Evolutionary conservation across 352 stramenopile species (phyloP).

Genomic region (Phytopythium mirpurense): DNA sequence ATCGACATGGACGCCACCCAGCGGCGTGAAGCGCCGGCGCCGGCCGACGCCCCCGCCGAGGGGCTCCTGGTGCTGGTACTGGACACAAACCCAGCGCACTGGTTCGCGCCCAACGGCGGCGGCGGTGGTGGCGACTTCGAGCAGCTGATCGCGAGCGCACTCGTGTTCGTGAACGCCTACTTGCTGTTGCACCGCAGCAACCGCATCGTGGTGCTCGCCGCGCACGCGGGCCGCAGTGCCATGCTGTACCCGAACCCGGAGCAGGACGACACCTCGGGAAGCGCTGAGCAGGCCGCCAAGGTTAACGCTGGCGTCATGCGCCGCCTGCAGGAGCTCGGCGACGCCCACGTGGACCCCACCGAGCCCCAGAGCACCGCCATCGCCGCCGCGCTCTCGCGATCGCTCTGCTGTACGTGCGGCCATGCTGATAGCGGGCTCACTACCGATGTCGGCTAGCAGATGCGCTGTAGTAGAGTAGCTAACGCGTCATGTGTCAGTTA

Average conservation of each 20-base stretch:
- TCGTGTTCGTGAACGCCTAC: slow-evolving; percentile 87
- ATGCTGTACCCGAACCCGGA: slow-evolving; percentile 77
- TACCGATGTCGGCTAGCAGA: too few relatives aligned
- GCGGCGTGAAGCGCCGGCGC: too few relatives aligned
- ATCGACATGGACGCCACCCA: too few relatives aligned
- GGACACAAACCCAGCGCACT: slow-evolving; percentile 75
- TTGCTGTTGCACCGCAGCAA: slow-evolving; percentile 83
- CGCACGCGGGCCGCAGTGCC: slow-evolving; percentile 59
- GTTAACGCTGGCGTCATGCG: slow-evolving; percentile 71
- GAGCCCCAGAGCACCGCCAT: slow-evolving; percentile 68
- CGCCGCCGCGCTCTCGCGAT: slow-evolving; percentile 67
- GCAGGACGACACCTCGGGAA: slow-evolving; percentile 57
- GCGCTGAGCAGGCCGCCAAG: slow-evolving; percentile 62
- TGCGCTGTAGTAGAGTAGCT: slow-evolving; percentile 2
- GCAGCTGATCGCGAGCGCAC: slow-evolving; percentile 66
- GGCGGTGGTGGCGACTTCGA: slow-evolving; percentile 28
- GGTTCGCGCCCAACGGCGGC: slow-evolving; percentile 39
- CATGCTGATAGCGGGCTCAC: too few relatives aligned
- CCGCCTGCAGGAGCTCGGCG: slow-evolving; percentile 54
- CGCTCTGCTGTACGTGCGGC: slow-evolving; percentile 64
- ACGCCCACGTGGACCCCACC: slow-evolving; percentile 33
- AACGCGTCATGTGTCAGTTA: slow-evolving; percentile 33
- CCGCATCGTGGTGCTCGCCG: slow-evolving; percentile 77
- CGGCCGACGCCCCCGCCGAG: slow-evolving; percentile 23
- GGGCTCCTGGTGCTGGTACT: slow-evolving; percentile 75